Evolutionary conservation across 108 stramenopile species (phyloP).

Genomic region (Nitzschia sp.): DNA sequence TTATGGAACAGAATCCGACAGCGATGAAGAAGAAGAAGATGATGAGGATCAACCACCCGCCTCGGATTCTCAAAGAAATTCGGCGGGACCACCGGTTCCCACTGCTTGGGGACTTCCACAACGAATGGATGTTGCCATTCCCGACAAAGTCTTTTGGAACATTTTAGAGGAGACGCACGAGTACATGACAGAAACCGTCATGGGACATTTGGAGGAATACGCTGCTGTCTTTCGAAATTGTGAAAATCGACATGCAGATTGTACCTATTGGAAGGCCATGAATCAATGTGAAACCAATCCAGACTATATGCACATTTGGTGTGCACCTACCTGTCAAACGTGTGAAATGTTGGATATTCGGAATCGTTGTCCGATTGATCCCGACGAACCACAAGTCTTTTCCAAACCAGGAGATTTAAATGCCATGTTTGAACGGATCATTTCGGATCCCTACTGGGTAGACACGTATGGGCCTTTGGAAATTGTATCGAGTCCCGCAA

Average conservation of each 20-base stretch:
- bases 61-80: not conserved
- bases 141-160: not conserved
- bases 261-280: constrained; percentile 62
- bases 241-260: constrained; percentile 48
- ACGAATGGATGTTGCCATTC: not conserved
- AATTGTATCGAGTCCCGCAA: constrained; percentile 28
- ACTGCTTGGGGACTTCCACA: not conserved
- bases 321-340: constrained; percentile 76
- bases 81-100: not conserved
- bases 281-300: constrained; percentile 69
- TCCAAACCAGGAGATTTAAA: constrained; percentile 66
- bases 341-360: constrained; percentile 64
- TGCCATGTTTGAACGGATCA: constrained; percentile 67
- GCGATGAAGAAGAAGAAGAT: not conserved
- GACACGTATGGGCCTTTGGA: constrained; percentile 42
- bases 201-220: constrained; percentile 29
- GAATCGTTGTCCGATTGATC: constrained; percentile 59
- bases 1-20: not conserved
- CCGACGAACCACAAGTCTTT: constrained; percentile 40
- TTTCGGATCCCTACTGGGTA: constrained; percentile 36
- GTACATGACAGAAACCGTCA: constrained; percentile 59
- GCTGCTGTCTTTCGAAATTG: constrained; percentile 38
- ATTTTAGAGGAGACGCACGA: constrained; percentile 43
- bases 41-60: not conserved
- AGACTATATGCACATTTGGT: constrained; percentile 48